Evolutionary conservation across 2,329 filamentous ascomycete genomes (phyloP).

Genomic region (Epichloe glyceriae): DNA sequence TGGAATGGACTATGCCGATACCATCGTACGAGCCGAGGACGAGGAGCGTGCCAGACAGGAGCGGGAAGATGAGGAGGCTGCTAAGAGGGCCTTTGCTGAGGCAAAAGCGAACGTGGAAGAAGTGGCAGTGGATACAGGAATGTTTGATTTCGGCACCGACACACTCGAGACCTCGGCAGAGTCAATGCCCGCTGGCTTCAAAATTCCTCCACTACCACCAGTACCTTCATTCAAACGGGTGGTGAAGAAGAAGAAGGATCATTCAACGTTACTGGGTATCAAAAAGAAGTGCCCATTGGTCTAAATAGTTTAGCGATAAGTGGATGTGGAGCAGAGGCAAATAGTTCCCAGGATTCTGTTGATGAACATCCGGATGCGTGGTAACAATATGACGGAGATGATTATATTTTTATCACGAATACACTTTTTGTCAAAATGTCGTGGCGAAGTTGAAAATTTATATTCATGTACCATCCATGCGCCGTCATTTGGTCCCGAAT

Average conservation of each 20-base stretch:
- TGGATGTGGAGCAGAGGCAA: no score
- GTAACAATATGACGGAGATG: no score
- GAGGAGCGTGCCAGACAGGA: constrained; percentile 55
- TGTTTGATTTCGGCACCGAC: neutral
- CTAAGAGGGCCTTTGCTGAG: constrained; percentile 61
- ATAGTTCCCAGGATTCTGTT: no score
- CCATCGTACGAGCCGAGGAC: constrained; percentile 40
- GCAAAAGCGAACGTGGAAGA: constrained; percentile 42
- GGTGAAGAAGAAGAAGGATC: constrained; percentile 79
- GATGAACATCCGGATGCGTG: no score
- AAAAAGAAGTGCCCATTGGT: constrained; percentile 65
- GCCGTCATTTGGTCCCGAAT: neutral
- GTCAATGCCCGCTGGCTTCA: constrained; percentile 13
- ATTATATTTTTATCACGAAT: no score
- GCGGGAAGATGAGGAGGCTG: constrained; percentile 71
- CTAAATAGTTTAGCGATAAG: constrained; percentile 13
- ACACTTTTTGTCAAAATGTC: neutral
- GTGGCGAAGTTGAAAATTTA: neutral
- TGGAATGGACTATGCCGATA: constrained; percentile 45
- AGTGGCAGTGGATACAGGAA: constrained; percentile 6
- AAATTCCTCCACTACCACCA: constrained; percentile 18
- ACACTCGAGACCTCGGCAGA: constrained; percentile 10
- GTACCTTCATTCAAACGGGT: constrained; percentile 55
- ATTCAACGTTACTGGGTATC: constrained; percentile 62
- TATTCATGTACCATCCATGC: neutral